Evolutionary conservation across 345 rosid species (phyloP).

Genomic region (Odontarrhena argentea): DNA sequence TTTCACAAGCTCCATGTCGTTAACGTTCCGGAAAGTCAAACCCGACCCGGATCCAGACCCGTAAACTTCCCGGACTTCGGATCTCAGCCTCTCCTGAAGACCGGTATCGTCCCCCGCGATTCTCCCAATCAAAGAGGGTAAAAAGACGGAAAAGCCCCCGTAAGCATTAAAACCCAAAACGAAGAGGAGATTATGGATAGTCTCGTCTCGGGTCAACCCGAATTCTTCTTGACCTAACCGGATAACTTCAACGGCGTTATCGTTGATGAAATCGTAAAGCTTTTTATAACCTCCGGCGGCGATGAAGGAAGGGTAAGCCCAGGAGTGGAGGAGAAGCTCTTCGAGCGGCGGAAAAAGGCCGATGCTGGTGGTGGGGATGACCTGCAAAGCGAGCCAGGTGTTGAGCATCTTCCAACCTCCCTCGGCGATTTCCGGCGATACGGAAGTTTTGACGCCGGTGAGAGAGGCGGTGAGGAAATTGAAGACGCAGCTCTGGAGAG

Average conservation of each 20-base stretch:
- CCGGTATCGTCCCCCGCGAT: slow-evolving; percentile 56
- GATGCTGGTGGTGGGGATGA: slow-evolving; percentile 58
- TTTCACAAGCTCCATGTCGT: slow-evolving; percentile 67
- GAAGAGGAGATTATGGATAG: slow-evolving; percentile 69
- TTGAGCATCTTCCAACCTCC: slow-evolving; percentile 55
- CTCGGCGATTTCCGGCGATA: slow-evolving; percentile 47
- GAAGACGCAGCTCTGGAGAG: slow-evolving; percentile 64
- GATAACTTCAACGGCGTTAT: slow-evolving; percentile 55
- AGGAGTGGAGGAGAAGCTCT: slow-evolving; percentile 82
- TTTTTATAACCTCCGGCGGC: slow-evolving; percentile 64
- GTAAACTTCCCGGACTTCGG: slow-evolving; percentile 53
- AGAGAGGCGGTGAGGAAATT: slow-evolving; percentile 59
- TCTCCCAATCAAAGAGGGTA: slow-evolving; percentile 47
- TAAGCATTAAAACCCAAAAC: slow-evolving; percentile 76
- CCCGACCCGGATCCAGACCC: slow-evolving; percentile 47
- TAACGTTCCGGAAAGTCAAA: slow-evolving; percentile 59
- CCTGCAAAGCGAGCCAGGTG: slow-evolving; percentile 67
- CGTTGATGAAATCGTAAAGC: slow-evolving; percentile 53
- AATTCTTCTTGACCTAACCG: slow-evolving; percentile 53
- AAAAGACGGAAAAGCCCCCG: slow-evolving; percentile 79
- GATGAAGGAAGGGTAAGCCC: slow-evolving; percentile 62
- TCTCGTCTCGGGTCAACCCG: slow-evolving; percentile 62
- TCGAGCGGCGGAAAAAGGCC: slow-evolving; percentile 59
- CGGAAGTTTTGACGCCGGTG: slow-evolving; percentile 63
- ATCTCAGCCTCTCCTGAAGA: slow-evolving; percentile 49